Evolutionary conservation across 345 rosid genomes (phyloP).

Genomic region (Kernera saxatilis): DNA sequence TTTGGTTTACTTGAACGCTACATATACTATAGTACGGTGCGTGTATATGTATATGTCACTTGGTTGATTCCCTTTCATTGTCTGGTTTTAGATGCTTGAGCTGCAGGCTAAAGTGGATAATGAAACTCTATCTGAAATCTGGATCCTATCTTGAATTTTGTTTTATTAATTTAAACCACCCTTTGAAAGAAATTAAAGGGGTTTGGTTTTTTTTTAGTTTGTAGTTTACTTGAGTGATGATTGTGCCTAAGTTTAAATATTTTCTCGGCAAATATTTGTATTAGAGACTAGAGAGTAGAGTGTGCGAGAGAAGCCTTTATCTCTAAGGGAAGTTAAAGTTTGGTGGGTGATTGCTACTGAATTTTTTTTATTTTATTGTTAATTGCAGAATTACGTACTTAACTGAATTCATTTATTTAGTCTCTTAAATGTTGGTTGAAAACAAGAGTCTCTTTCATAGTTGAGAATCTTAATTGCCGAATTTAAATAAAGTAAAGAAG

Average conservation of each 20-base stretch:
- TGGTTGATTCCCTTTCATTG: conserved; percentile 31
- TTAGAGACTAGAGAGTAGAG: background rate
- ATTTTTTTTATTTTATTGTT: background rate
- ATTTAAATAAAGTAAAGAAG: background rate
- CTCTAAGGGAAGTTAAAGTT: conserved; percentile 34
- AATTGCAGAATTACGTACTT: background rate
- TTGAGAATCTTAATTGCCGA: background rate
- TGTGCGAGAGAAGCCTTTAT: conserved; percentile 29
- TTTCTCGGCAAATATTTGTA: background rate
- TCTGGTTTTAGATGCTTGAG: conserved; percentile 41
- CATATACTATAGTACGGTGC: background rate
- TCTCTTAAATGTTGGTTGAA: background rate
- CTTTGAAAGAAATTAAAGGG: background rate
- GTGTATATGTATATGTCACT: background rate
- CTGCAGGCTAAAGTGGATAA: conserved; percentile 49
- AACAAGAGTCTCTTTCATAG: background rate
- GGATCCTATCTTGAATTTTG: background rate
- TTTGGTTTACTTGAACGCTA: conserved; percentile 24
- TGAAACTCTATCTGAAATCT: conserved; percentile 41
- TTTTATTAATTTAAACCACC: background rate
- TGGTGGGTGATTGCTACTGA: conserved; percentile 31
- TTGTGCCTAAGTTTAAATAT: background rate
- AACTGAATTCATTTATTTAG: background rate
- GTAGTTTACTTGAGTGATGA: conserved; percentile 23
- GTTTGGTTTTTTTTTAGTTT: background rate